A percentile compares a stretch with the other conserved stretches of the same genome.
Conservation (phyloP, 179 eudicot genomes). For the Vitellaria paradoxa region DNA sequence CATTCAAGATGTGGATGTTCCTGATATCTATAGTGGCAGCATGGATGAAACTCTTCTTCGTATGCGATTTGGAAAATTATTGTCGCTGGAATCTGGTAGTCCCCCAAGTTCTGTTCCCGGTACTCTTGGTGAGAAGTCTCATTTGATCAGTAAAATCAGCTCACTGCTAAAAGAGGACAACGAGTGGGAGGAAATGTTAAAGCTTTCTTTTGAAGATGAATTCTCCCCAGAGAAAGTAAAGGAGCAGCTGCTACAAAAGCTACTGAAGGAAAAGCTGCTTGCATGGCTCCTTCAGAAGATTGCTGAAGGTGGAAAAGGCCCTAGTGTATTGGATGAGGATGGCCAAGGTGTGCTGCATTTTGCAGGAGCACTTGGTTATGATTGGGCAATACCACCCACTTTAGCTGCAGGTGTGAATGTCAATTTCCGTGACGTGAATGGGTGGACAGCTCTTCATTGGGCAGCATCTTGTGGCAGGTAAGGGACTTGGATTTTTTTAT, state of each 20-base stretch:
- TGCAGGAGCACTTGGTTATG: constrained; percentile 88
- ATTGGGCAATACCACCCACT: constrained; percentile 75
- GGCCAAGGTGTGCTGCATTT: constrained; percentile 87
- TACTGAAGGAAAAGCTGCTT: constrained; percentile 60
- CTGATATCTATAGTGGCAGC: constrained; percentile 26
- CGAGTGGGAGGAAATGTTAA: constrained; percentile 54
- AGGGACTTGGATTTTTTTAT: neutral
- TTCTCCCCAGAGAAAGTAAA: constrained; percentile 36
- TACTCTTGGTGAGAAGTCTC: constrained; percentile 22
- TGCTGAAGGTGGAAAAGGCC: constrained; percentile 72
- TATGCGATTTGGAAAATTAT: constrained; percentile 53
- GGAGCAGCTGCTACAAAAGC: constrained; percentile 49
- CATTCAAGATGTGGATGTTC: constrained; percentile 31
- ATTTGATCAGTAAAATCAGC: constrained; percentile 38
- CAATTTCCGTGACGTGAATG: constrained; percentile 74
- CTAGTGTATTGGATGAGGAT: constrained; percentile 58
- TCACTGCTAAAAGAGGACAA: constrained; percentile 36
- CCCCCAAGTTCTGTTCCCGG: constrained; percentile 22
- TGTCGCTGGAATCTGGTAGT: constrained; percentile 41
- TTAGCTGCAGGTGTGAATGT: constrained; percentile 73
- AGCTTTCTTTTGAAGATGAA: constrained; percentile 31
- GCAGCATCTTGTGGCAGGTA: constrained; percentile 92
- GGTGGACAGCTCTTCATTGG: constrained; percentile 95
- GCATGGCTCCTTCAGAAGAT: constrained; percentile 69
- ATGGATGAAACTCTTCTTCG: constrained; percentile 43